Conservation (phyloP, 768 basidiomycete species). For the Tylopilus subfusipes region DNA sequence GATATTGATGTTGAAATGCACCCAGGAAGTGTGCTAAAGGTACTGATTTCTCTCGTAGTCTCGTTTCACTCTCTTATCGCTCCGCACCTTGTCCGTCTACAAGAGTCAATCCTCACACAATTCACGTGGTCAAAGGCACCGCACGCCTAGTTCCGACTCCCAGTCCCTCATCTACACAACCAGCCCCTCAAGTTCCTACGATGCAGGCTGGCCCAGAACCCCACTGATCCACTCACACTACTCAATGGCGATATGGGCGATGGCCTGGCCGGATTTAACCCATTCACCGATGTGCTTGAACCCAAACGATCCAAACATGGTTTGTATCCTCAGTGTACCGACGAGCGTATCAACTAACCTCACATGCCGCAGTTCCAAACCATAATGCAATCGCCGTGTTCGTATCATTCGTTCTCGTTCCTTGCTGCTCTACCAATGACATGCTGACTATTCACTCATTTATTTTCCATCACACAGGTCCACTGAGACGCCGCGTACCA, state of each 20-base stretch:
- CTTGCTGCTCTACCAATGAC: no score
- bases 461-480: no score
- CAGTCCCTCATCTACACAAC: slow-evolving; percentile 42
- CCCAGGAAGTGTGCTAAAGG: no score
- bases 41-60: no score
- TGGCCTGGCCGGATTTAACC: slow-evolving; percentile 90
- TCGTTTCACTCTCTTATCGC: no score
- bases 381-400: slow-evolving; percentile 75
- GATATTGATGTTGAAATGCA: no score
- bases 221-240: slow-evolving; percentile 81
- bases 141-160: slow-evolving; percentile 45
- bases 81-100: no score
- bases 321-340: slow-evolving; percentile 33
- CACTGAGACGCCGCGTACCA: slow-evolving; percentile 67
- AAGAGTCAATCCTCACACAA: slow-evolving; percentile 88
- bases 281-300: slow-evolving; percentile 92
- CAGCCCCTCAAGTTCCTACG: slow-evolving; percentile 51
- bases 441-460: no score
- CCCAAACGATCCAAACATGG: slow-evolving; percentile 93
- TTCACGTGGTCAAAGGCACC: slow-evolving; percentile 91
- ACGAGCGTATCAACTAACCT: background rate
- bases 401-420: no score
- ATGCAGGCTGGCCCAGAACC: slow-evolving; percentile 94
- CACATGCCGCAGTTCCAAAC: slow-evolving; percentile 55
- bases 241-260: no score